Conservation (phyloP, 305 asterid species). For the Fraxinus ornus region DNA sequence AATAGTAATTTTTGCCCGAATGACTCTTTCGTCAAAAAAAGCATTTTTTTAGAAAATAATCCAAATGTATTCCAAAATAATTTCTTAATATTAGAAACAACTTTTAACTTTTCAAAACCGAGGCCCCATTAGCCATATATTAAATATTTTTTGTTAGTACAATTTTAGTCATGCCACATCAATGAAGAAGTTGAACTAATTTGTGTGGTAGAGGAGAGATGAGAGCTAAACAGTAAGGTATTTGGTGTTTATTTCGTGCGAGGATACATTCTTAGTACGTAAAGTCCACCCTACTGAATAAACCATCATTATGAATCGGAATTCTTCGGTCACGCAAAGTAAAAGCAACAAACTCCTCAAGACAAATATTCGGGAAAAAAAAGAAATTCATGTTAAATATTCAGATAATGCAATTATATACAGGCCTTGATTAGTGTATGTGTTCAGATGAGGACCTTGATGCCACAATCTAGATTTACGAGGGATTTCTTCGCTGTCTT, state of each 20-base stretch:
- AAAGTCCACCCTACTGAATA: neutral
- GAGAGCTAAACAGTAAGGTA: neutral
- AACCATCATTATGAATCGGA: neutral
- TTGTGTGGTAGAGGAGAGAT: neutral
- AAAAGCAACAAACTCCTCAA: neutral
- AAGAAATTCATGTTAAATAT: neutral
- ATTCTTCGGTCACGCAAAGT: neutral
- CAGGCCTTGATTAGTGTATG: neutral
- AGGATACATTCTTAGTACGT: neutral
- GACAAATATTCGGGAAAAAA: neutral
- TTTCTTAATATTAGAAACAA: too few relatives aligned
- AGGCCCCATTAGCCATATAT: neutral
- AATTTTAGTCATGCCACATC: neutral
- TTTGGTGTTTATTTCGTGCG: neutral
- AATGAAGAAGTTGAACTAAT: neutral
- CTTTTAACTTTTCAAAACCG: neutral
- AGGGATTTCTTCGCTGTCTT: slow-evolving; percentile 70
- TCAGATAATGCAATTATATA: neutral
- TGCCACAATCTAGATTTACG: slow-evolving; percentile 60
- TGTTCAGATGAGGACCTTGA: slow-evolving; percentile 49
- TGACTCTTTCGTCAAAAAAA: too few relatives aligned
- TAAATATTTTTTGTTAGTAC: neutral
- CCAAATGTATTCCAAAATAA: too few relatives aligned
- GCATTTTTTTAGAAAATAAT: neutral
- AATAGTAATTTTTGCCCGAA: too few relatives aligned